Evolutionary conservation across 768 basidiomycete genomes (phyloP).

Genomic region (Hypsizygus marmoreus): DNA sequence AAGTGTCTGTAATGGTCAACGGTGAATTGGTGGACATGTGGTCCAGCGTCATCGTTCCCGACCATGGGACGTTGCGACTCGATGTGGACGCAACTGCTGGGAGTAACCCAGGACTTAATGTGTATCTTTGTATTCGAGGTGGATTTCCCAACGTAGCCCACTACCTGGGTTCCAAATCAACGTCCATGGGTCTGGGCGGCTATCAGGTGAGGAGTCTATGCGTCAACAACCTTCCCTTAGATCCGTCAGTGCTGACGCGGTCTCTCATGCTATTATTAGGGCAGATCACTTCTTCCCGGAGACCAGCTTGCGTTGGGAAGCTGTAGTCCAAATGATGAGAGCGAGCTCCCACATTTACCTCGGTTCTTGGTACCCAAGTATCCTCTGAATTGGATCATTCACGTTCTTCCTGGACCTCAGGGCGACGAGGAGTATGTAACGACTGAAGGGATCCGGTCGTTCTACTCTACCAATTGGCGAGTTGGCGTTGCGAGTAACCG

Average conservation of each 20-base stretch:
- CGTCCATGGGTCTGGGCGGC: conserved; percentile 62
- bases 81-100: conserved; percentile 24
- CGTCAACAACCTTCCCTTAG: not conserved
- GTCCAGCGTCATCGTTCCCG: conserved; percentile 48
- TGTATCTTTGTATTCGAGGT: conserved; percentile 57
- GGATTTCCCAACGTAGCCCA: conserved; percentile 58
- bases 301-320: conserved; percentile 49
- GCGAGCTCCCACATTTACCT: conserved; percentile 29
- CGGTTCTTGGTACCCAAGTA: conserved; percentile 41
- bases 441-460: conserved; percentile 42
- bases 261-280: conserved; percentile 35
- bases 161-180: conserved; percentile 67
- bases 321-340: conserved; percentile 24
- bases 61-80: conserved; percentile 44
- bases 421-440: conserved; percentile 60
- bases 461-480: conserved; percentile 55
- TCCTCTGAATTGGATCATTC: conserved; percentile 49
- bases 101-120: conserved; percentile 45
- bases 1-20: conserved; percentile 43
- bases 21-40: conserved; percentile 44
- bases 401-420: conserved; percentile 64
- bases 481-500: conserved; percentile 62
- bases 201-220: conserved; percentile 47
- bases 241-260: conserved; percentile 1
- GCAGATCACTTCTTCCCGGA: conserved; percentile 50